Conservation (phyloP, 805 yeast species). For the Kockiozyma suomiensis region DNA sequence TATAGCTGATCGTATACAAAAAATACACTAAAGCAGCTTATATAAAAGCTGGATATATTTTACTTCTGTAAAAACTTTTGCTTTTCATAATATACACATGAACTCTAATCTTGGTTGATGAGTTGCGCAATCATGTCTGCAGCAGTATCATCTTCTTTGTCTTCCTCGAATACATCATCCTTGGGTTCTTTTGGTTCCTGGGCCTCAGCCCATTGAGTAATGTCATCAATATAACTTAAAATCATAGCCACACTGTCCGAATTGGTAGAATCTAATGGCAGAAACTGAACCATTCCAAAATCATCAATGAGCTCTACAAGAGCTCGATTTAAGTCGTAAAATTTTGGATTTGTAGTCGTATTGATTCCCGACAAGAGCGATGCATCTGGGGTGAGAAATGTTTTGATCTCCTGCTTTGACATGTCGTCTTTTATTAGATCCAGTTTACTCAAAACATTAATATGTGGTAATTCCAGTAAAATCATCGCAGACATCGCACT, state of each 20-base stretch:
- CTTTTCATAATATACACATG: neutral
- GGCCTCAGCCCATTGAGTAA: constrained; percentile 95
- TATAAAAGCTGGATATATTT: too few species aligned
- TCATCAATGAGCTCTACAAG: constrained; percentile 93
- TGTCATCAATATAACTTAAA: constrained; percentile 89
- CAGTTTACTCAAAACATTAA: constrained; percentile 82
- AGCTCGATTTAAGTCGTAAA: constrained; percentile 69
- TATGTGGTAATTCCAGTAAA: constrained; percentile 89
- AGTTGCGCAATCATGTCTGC: constrained; percentile 13
- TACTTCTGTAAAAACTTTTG: neutral
- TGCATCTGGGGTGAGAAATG: constrained; percentile 91
- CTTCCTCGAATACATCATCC: constrained; percentile 60
- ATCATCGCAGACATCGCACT: constrained; percentile 99
- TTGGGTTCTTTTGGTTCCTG: constrained; percentile 97
- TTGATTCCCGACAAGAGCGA: constrained; percentile 60
- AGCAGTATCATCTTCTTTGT: constrained; percentile 45
- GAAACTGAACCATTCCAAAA: constrained; percentile 97
- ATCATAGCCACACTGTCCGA: constrained; percentile 79
- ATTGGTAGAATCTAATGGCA: constrained; percentile 81
- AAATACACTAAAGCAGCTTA: too few species aligned
- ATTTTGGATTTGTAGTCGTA: constrained; percentile 60
- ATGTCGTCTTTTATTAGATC: constrained; percentile 77
- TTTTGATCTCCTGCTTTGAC: constrained; percentile 73
- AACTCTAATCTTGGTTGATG: neutral
- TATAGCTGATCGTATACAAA: too few species aligned